Evolutionary conservation across 192 early-diverging fungal species (phyloP), one percentile per base, ranked within the genome.

Genomic region (Backusella australiensis): DNA sequence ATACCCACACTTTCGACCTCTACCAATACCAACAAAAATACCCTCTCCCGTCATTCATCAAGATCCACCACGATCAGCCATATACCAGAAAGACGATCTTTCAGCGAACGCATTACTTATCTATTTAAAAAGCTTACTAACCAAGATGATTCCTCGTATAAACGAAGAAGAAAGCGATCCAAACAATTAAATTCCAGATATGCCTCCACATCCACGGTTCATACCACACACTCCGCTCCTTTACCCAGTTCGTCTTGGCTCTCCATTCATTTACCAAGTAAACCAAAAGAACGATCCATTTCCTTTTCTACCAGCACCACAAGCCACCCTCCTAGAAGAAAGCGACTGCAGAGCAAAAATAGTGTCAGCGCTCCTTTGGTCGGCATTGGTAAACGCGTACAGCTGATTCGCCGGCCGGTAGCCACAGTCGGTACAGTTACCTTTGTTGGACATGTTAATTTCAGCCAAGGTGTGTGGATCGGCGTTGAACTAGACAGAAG

Each of bases 401-500:
- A 72, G 23, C 29, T 77, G 35, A 65, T 26, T 39, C 69, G 76
- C 17, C 46, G 76, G 3, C 76, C 76, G 0, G 67, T 65, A 6
- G 34, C 71, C 34, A 77, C 76, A 34, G 67, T 79, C 23, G 93
- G 93, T 12, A 89, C 83, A 32, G 90, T 98, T 32, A 84, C 91
- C 23, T 97, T 89, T 83, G 84, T 89, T 21, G 97, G 96, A 4
- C 49, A 76, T n/a, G 96, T 95, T 1, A 75, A 82, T 1, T 98
- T 98, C 82, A 90, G 92, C 6, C 34, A 89, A 0, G 97, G 97
- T 15, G 79, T 81, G 63, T 98, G 96, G 96, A 86, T 96, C 65
- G 97, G 97, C 38, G 84, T 98, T 4, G 97, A 96, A 80, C 85
- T 97, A 7, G 92, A 94, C 75, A 66, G 73, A 32, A 69, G 78